phyloP scores from a whole-genome alignment of 305 asterid species.

The Rubia tinctorum region DNA sequence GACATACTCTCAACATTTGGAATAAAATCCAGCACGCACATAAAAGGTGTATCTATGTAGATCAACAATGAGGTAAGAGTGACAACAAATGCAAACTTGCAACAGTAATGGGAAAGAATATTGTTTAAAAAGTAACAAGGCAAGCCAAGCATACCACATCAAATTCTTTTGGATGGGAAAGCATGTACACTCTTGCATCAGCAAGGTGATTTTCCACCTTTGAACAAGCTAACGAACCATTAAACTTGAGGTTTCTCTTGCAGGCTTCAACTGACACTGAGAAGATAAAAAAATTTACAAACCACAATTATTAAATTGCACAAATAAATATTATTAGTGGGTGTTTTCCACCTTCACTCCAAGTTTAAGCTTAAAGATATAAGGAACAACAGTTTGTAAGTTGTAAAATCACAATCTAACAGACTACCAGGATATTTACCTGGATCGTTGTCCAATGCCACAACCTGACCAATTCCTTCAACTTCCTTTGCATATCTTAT shows the following conservation, averaged over 20 bases:
- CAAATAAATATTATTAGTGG: not conserved
- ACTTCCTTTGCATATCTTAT: conserved; percentile 93
- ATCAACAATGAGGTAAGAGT: not conserved
- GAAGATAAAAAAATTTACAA: conserved; percentile 3
- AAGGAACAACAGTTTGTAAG: not conserved
- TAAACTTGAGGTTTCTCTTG: conserved; percentile 85
- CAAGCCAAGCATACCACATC: conserved; percentile 65
- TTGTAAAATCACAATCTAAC: not conserved
- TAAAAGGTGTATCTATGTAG: too few species aligned
- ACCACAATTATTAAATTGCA: conserved; percentile 10
- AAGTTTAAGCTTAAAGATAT: too few species aligned
- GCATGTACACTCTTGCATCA: conserved; percentile 97
- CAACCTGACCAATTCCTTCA: conserved; percentile 90
- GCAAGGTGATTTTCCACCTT: conserved; percentile 89
- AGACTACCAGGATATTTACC: conserved; percentile 34
- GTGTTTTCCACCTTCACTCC: not conserved
- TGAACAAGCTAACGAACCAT: conserved; percentile 76
- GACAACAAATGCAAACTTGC: not conserved
- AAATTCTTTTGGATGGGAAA: conserved; percentile 93
- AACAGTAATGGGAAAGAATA: not conserved
- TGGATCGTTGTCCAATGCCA: conserved; percentile 89
- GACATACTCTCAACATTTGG: too few species aligned
- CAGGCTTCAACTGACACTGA: conserved; percentile 92
- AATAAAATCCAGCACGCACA: too few species aligned
- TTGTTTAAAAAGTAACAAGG: not conserved